Conservation (phyloP, 2,329 filamentous ascomycete genomes). For the Hymenoscyphus scutula region DNA sequence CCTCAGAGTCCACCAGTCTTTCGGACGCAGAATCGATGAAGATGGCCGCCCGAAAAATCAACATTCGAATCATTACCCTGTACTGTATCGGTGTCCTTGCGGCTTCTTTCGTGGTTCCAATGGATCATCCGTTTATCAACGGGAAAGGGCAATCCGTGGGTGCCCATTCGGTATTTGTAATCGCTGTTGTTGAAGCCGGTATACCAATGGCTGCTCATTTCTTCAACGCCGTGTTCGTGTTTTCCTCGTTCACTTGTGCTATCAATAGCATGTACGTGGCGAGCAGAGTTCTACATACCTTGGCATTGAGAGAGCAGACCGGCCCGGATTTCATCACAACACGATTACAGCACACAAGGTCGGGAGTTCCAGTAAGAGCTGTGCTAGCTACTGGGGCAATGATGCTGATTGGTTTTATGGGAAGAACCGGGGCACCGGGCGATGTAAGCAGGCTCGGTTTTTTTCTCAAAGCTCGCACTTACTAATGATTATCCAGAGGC, state of each 20-base stretch:
- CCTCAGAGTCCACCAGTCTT: slow-evolving; percentile 39
- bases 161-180: slow-evolving; percentile 40
- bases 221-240: slow-evolving; percentile 41
- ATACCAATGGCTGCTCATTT: slow-evolving; percentile 39
- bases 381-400: slow-evolving; percentile 41
- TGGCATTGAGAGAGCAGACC: slow-evolving; percentile 40
- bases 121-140: slow-evolving; percentile 42
- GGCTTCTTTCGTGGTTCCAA: slow-evolving; percentile 39
- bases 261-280: slow-evolving; percentile 42
- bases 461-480: background rate
- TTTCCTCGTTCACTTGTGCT: slow-evolving; percentile 40
- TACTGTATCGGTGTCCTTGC: slow-evolving; percentile 32
- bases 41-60: slow-evolving; percentile 42
- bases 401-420: slow-evolving; percentile 42
- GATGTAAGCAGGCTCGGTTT: slow-evolving; percentile 32
- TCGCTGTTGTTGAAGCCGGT: slow-evolving; percentile 40
- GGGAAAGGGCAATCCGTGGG: slow-evolving; percentile 39
- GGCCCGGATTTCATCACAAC: slow-evolving; percentile 43
- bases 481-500: slow-evolving; percentile 32
- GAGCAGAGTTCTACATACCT: slow-evolving; percentile 39
- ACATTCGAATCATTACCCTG: slow-evolving; percentile 38
- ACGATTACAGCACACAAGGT: slow-evolving; percentile 38
- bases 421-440: slow-evolving; percentile 39
- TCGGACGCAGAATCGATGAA: slow-evolving; percentile 42
- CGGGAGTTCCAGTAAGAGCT: slow-evolving; percentile 41